Evolutionary conservation across 2,329 filamentous ascomycete genomes (phyloP), one percentile per base, ranked within the genome.

Genomic region (Colletotrichum agaves): DNA sequence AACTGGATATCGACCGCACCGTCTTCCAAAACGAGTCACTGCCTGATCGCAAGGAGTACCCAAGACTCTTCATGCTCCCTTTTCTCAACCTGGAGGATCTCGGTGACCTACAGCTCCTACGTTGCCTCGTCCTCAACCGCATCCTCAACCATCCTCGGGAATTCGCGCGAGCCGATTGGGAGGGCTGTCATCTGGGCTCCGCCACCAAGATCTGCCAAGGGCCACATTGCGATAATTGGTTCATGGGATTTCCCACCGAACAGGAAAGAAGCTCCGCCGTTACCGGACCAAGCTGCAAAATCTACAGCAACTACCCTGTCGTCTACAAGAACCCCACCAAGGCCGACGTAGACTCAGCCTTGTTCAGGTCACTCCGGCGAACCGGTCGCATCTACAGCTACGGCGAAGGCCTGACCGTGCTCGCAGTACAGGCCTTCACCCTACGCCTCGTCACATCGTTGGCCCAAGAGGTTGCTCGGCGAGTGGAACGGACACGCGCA

Each of bases 391-490:
- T 69, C 1, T 60, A 63, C 39, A 46, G 53, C 19, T 69, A 58
- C 53, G 58, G 47, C 7, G 63, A 69, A 15, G 67, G 67, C 12
- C 15, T 67, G 7, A 31, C 58, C 33, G 21, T 67, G 7, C 63
- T 67, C 23, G 39, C 37, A 15, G 39, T 57, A 11, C 67, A 69
- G 35, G 55, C 33, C 2, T 19, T 47, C 5, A 67, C 58, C 11
- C 23, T 53, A 13, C 56, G 63, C 23, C 61, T 57, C 37, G 23
- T 55, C 31, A 39, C 10, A n/a, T n/a, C 4, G 0, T n/a, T 64
- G 17, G 33, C 35, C 35, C 21, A 56, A 27, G 35, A 55, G 19
- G 19, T 53, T 11, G 35, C 31, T 3, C 15, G 23, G 11, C 33
- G 7, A 10, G 19, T 53, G 23, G 49, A 61, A 37, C 15, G 11